Percentiles rank a stretch among this genome's conserved stretches.
Conservation (phyloP, 768 basidiomycete genomes). For the Suillus decipiens region DNA sequence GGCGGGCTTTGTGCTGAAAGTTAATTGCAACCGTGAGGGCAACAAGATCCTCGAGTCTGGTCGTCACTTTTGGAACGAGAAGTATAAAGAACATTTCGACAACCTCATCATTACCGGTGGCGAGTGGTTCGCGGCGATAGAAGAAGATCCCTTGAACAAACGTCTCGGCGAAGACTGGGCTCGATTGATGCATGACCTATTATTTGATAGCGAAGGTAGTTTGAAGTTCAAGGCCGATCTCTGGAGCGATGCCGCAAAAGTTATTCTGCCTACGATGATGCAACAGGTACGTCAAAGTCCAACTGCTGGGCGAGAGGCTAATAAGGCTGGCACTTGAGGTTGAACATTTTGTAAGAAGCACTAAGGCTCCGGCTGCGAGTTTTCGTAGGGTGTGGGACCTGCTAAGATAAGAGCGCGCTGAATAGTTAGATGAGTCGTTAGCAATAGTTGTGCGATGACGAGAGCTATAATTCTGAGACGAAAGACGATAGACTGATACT, state of each 20-base stretch:
- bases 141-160: constrained; percentile 80
- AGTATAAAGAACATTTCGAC: constrained; percentile 80
- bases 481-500: no score
- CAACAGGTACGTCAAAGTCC: constrained; percentile 54
- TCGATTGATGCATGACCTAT: constrained; percentile 77
- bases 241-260: constrained; percentile 84
- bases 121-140: constrained; percentile 81
- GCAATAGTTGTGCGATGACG: no score
- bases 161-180: constrained; percentile 84
- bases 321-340: constrained; percentile 41
- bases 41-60: constrained; percentile 67
- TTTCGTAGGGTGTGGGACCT: no score
- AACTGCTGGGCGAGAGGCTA: neutral
- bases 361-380: no score
- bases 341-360: no score
- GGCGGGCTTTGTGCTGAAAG: constrained; percentile 84
- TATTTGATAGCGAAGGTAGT: constrained; percentile 75
- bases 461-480: no score
- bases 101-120: constrained; percentile 68
- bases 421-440: no score
- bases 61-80: constrained; percentile 72
- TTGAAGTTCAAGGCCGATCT: constrained; percentile 87
- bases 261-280: constrained; percentile 80
- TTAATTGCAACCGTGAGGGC: constrained; percentile 68
- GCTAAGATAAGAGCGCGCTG: no score